Conservation (phyloP, 805 yeast genomes). For the Zygotorulaspora florentina region DNA sequence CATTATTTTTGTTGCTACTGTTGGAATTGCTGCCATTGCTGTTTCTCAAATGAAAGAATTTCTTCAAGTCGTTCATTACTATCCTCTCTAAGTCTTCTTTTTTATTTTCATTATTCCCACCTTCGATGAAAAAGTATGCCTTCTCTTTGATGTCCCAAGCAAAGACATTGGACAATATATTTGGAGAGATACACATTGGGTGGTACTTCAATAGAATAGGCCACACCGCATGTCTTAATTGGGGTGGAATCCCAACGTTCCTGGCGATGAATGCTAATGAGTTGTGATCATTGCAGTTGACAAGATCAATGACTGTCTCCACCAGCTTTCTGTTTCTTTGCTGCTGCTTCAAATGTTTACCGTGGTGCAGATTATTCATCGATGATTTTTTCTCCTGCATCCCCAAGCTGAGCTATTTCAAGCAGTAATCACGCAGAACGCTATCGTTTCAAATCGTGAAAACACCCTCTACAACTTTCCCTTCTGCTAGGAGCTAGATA, state of each 20-base stretch:
- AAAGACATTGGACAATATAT: slow-evolving; percentile 53
- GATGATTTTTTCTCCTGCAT: slow-evolving; percentile 18
- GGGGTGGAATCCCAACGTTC: slow-evolving; percentile 81
- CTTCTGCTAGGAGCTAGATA: no score
- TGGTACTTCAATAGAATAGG: slow-evolving; percentile 76
- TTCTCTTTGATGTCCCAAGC: slow-evolving; percentile 21
- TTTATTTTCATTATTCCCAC: slow-evolving; percentile 9
- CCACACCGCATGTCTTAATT: slow-evolving; percentile 75
- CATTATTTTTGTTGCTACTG: neutral
- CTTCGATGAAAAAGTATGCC: slow-evolving; percentile 14
- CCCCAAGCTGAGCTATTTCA: neutral
- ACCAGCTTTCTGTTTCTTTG: slow-evolving; percentile 32
- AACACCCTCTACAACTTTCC: no score
- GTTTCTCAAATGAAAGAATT: slow-evolving; percentile 45
- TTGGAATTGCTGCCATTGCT: slow-evolving; percentile 3
- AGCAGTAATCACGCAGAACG: neutral
- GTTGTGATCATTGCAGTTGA: slow-evolving; percentile 59
- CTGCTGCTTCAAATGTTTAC: slow-evolving; percentile 29
- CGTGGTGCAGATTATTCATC: slow-evolving; percentile 21
- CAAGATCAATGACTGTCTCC: slow-evolving; percentile 50
- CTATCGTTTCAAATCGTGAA: no score
- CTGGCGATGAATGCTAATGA: slow-evolving; percentile 78
- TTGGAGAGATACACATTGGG: slow-evolving; percentile 79
- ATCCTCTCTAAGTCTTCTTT: slow-evolving; percentile 29
- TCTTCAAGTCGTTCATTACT: slow-evolving; percentile 55